Percentiles rank a stretch among this genome's conserved stretches.
phyloP scores from a whole-genome alignment of 1,284 basidiomycete genomes.

The Rhodotorula sp. region DNA sequence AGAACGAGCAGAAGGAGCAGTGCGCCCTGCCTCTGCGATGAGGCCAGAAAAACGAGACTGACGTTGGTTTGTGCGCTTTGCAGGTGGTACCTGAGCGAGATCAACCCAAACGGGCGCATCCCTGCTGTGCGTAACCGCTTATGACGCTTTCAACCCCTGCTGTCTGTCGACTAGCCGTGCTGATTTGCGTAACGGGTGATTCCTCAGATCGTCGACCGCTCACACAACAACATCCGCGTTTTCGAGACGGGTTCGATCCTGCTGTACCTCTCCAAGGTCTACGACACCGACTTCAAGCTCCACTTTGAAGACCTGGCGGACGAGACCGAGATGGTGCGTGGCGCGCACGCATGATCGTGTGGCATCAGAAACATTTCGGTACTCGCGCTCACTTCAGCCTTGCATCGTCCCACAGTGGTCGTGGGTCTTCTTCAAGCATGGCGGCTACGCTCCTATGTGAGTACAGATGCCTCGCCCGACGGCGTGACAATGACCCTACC shows the following conservation, averaged over 20 bases:
- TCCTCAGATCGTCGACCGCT: slow-evolving; percentile 55
- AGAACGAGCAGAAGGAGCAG: slow-evolving; percentile 61
- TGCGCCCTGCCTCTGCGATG: slow-evolving; percentile 40
- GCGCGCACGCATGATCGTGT: slow-evolving; percentile 46
- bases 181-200: too few relatives aligned
- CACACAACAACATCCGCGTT: slow-evolving; percentile 60
- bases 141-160: too few relatives aligned
- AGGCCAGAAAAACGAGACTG: too few relatives aligned
- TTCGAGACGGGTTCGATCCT: slow-evolving; percentile 70
- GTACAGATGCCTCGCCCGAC: too few relatives aligned
- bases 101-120: slow-evolving; percentile 67
- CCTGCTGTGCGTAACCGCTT: slow-evolving; percentile 3
- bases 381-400: not conserved
- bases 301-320: slow-evolving; percentile 57
- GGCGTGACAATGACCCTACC: too few relatives aligned
- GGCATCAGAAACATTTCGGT: too few relatives aligned
- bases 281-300: slow-evolving; percentile 58
- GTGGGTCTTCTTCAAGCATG: slow-evolving; percentile 61
- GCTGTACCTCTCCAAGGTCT: slow-evolving; percentile 61
- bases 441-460: slow-evolving; percentile 68
- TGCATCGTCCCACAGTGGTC: slow-evolving; percentile 48
- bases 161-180: too few relatives aligned
- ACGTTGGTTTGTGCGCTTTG: too few relatives aligned
- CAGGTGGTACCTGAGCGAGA: slow-evolving; percentile 54
- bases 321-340: slow-evolving; percentile 38